These are phyloP conservation scores for Gloeostereum incarnatum DNA, from an alignment of 768 basidiomycete species.

Conservation along the genomic window DNA sequence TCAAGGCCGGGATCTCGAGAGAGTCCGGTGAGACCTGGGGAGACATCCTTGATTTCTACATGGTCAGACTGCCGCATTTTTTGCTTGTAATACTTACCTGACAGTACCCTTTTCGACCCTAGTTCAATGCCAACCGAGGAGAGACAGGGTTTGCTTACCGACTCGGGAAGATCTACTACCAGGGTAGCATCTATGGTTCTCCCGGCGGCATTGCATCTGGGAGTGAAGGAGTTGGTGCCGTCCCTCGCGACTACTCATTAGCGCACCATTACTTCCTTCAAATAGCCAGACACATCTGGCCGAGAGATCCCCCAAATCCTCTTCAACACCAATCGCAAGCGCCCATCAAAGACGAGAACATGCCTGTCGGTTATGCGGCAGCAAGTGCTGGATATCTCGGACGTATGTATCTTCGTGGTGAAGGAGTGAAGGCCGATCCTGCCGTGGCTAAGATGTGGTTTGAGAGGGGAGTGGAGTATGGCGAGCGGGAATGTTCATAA, in stretches of 20 bases:
- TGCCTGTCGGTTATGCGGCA: constrained; percentile 54
- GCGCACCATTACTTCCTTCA: constrained; percentile 79
- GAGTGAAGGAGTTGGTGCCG: constrained; percentile 87
- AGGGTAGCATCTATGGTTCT: constrained; percentile 82
- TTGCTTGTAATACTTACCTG: not conserved
- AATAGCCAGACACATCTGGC: constrained; percentile 84
- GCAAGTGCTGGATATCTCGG: constrained; percentile 85
- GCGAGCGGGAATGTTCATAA: constrained; percentile 87
- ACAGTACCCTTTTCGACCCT: constrained; percentile 7
- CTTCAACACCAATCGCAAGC: constrained; percentile 31
- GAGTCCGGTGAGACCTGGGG: constrained; percentile 93
- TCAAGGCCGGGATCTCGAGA: constrained; percentile 75
- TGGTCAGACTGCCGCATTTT: constrained; percentile 37
- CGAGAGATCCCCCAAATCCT: constrained; percentile 58
- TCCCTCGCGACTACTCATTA: constrained; percentile 67
- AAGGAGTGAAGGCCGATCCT: constrained; percentile 76
- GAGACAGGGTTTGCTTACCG: constrained; percentile 85
- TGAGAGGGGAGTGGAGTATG: constrained; percentile 71
- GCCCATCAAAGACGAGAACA: constrained; percentile 40
- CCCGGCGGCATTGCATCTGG: constrained; percentile 79
- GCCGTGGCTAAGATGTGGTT: constrained; percentile 88
- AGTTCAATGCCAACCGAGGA: constrained; percentile 95
- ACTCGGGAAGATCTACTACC: constrained; percentile 93
- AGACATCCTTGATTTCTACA: constrained; percentile 86
- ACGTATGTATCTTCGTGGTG: constrained; percentile 89